These are phyloP conservation scores for Wallacemonas collosoma DNA, from an alignment of 208 protist species.

Conservation along the genomic window DNA sequence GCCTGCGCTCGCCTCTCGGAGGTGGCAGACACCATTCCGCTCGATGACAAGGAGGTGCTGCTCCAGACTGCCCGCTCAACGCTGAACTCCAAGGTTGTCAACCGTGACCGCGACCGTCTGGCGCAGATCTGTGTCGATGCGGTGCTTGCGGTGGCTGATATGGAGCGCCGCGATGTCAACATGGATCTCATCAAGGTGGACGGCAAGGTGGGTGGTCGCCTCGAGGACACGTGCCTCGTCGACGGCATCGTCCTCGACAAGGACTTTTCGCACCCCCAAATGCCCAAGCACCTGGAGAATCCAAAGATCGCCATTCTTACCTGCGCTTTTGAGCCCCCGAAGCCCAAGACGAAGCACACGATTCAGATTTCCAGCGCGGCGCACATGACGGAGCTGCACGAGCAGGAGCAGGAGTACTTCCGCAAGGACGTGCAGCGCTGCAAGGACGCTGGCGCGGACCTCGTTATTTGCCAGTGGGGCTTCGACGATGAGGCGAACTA, in stretches of 20 bases:
- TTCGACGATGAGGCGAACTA: constrained; percentile 99
- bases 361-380: constrained; percentile 96
- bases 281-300: constrained; percentile 95
- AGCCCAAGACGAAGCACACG: constrained; percentile 99
- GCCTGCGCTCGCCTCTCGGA: constrained; percentile 93
- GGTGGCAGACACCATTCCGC: constrained; percentile 85
- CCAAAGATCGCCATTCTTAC: constrained; percentile 99
- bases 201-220: constrained; percentile 96
- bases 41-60: constrained; percentile 91
- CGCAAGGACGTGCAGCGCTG: constrained; percentile 88
- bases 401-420: constrained; percentile 99
- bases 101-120: constrained; percentile 95
- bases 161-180: constrained; percentile 99
- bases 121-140: constrained; percentile 99
- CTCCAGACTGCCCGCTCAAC: constrained; percentile 98
- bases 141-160: constrained; percentile 98
- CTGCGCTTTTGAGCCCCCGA: constrained; percentile 99
- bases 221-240: constrained; percentile 98
- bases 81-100: constrained; percentile 99
- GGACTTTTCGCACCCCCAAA: constrained; percentile 98
- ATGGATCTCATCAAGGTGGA: constrained; percentile 99
- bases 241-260: constrained; percentile 99
- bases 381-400: constrained; percentile 96
- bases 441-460: constrained; percentile 97
- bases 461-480: constrained; percentile 99